Evolutionary conservation across 129 eudicot genomes (phyloP), one percentile per base, ranked within the genome.

Genomic region (Helichrysum umbraculigerum): DNA sequence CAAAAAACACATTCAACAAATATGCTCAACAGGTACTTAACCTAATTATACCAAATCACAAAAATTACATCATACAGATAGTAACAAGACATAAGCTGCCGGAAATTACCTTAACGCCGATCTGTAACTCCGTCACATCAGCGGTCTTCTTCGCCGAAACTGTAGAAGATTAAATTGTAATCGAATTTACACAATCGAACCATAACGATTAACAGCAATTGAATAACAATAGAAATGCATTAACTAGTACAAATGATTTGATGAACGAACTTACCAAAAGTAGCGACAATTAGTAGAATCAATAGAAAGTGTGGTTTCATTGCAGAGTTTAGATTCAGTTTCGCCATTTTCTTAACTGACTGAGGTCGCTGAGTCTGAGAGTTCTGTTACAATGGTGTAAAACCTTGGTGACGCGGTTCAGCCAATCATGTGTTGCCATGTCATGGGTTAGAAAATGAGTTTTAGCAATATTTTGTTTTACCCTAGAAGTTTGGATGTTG

Each of bases 81-180:
- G 50, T 17, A 62, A 20, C 8, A 50, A 47, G 54, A 56, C 41
- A 33, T 19, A 21, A 44, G 47, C 71, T 11, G 54, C 29, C 52
- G 37, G 67, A 17, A 66, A 28, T 54, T 80, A 94, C 99, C 99
- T 95, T 95, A 65, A 95, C 96, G 77, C 96, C 97, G 86, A 95
- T 95, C 92, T 91, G 96, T 33, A 95, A 79, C 78, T 89, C 96
- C 56, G 87, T 89, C 29, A 91, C 99, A 83, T 91, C 97, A 66
- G 82, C 83, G 0, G 89, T 77, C 63, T 89, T 91, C 85, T 91
- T 90, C 11, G 97, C 94, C 41, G 81, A 84, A 83, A 85, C 99
- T 91, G 84, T 33, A 61, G 4, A 2, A 83, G 61, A 54, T 72
- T 19, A 72, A 77, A 33, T 21, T 21, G 44, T 47, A 44, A 61